These are phyloP conservation scores for Choiromyces venosus DNA, from an alignment of 495 filamentous ascomycete genomes.

Conservation along the genomic window DNA sequence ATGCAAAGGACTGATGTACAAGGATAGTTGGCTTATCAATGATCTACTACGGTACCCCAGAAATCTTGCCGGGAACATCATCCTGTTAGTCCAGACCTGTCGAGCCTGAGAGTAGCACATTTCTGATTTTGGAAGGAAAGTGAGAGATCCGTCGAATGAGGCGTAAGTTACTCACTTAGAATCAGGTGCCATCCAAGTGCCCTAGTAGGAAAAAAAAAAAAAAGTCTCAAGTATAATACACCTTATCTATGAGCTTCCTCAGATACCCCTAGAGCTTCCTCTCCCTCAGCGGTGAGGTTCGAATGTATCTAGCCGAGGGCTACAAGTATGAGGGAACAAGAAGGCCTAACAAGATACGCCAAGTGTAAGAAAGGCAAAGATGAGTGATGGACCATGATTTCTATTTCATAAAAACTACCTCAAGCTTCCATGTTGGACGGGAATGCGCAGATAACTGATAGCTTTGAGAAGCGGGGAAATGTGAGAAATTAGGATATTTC, in stretches of 20 bases:
- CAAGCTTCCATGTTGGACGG: not conserved
- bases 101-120: not conserved
- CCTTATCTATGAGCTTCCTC: not conserved
- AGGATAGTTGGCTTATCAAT: not conserved
- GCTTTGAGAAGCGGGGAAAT: not conserved
- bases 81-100: not conserved
- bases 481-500: not conserved
- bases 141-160: not conserved
- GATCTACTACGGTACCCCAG: conserved; percentile 1
- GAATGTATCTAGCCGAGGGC: not conserved
- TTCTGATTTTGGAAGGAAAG: not conserved
- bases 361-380: not conserved
- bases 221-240: not conserved
- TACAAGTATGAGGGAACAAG: not conserved
- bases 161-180: not conserved
- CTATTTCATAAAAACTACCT: not conserved
- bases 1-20: conserved; percentile 1
- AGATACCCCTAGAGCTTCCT: not conserved
- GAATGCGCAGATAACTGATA: not conserved
- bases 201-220: not conserved
- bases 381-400: not conserved
- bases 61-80: not conserved
- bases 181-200: not conserved
- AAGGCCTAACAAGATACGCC: not conserved
- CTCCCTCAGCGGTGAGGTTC: not conserved